Percentiles rank a stretch among this genome's conserved stretches.
Conservation (phyloP, 225 moss, liverwort and hornwort species). For the Physcomitrium patens region DNA sequence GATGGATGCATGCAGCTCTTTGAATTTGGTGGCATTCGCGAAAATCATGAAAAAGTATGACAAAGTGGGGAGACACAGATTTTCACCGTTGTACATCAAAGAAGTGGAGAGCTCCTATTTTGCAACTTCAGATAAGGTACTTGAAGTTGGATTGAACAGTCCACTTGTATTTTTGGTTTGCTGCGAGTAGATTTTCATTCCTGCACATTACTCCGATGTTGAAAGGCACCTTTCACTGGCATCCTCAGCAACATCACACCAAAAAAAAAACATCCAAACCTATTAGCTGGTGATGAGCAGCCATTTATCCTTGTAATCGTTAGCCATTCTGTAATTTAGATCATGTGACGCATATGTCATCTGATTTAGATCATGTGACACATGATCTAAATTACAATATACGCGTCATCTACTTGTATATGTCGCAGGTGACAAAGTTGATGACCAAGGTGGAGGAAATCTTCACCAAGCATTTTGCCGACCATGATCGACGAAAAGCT, state of each 20-base stretch:
- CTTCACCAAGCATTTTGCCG: slow-evolving; percentile 82
- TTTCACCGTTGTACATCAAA: slow-evolving; percentile 56
- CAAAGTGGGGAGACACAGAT: slow-evolving; percentile 57
- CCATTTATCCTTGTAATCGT: too few relatives aligned
- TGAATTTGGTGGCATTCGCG: slow-evolving; percentile 93
- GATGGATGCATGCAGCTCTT: slow-evolving; percentile 56
- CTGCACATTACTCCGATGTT: neutral
- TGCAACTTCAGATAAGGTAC: slow-evolving; percentile 58
- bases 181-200: neutral
- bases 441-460: slow-evolving; percentile 85
- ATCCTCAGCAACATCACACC: too few relatives aligned
- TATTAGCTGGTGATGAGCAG: too few relatives aligned
- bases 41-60: slow-evolving; percentile 98
- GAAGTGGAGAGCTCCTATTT: slow-evolving; percentile 71
- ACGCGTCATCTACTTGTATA: neutral
- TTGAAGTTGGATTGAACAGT: neutral
- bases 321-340: neutral
- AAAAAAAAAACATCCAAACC: too few relatives aligned
- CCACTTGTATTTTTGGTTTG: neutral
- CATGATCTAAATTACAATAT: too few relatives aligned
- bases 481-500: slow-evolving; percentile 79
- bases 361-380: neutral
- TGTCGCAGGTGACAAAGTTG: slow-evolving; percentile 57
- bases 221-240: too few relatives aligned
- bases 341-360: neutral